A percentile compares a stretch with the other conserved stretches of the same genome.
These are phyloP conservation scores for Debaryomycetaceae sp. DNA, from an alignment of 1,139 yeast species.

Conservation along the genomic window DNA sequence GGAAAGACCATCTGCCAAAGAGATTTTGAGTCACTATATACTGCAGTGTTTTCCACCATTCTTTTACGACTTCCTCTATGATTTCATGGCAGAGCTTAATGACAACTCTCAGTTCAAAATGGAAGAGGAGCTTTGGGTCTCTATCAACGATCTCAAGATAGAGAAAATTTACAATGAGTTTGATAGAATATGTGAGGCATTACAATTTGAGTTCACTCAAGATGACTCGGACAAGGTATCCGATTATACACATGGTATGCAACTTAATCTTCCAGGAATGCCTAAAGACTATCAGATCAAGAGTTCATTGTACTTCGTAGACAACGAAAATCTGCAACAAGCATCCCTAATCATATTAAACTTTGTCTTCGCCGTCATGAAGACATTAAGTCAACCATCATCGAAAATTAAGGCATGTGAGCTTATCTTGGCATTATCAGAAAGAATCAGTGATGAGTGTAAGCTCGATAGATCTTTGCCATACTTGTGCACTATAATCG, in stretches of 20 bases:
- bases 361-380: slow-evolving; percentile 58
- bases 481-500: slow-evolving; percentile 52
- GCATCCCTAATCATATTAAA: slow-evolving; percentile 64
- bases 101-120: slow-evolving; percentile 17
- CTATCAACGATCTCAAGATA: slow-evolving; percentile 57
- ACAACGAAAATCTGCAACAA: slow-evolving; percentile 28
- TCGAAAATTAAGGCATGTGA: slow-evolving; percentile 74
- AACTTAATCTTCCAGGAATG: slow-evolving; percentile 50
- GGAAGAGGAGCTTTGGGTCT: slow-evolving; percentile 15
- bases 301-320: slow-evolving; percentile 20
- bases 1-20: slow-evolving; percentile 53
- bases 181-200: slow-evolving; percentile 45
- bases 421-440: slow-evolving; percentile 71
- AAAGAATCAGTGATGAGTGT: slow-evolving; percentile 73
- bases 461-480: slow-evolving; percentile 87
- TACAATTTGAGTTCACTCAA: slow-evolving; percentile 38
- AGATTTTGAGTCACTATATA: slow-evolving; percentile 49
- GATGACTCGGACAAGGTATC: slow-evolving; percentile 18
- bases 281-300: slow-evolving; percentile 40
- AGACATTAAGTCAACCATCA: slow-evolving; percentile 60
- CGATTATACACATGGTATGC: not conserved
- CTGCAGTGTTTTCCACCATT: slow-evolving; percentile 62
- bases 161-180: slow-evolving; percentile 56
- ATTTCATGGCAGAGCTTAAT: slow-evolving; percentile 50
- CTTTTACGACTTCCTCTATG: slow-evolving; percentile 69